These are phyloP conservation scores for Penicillium arizonense DNA, from an alignment of 495 filamentous ascomycete species.

Conservation along the genomic window DNA sequence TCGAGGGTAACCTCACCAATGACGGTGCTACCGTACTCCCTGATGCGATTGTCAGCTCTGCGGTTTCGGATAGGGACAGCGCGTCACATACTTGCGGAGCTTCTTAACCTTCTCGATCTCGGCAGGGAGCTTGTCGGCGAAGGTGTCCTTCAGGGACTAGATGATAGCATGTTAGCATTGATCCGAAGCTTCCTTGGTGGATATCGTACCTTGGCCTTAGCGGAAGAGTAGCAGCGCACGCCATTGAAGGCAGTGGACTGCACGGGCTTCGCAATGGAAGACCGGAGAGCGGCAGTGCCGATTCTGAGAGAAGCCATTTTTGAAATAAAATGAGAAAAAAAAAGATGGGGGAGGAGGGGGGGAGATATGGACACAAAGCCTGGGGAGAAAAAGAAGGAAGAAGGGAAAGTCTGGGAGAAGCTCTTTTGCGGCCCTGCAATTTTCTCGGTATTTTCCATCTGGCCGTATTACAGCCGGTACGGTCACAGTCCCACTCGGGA, in stretches of 20 bases:
- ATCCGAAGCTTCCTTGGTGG: conserved; percentile 14
- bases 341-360: conserved; percentile 28
- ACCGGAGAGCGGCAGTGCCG: conserved; percentile 70
- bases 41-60: conserved; percentile 37
- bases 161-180: conserved; percentile 17
- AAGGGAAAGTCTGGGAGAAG: conserved; percentile 28
- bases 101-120: conserved; percentile 99
- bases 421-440: conserved; percentile 16
- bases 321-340: conserved; percentile 34
- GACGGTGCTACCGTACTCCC: conserved; percentile 91
- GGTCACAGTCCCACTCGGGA: conserved; percentile 23
- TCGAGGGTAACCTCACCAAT: conserved; percentile 97
- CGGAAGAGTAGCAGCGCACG: conserved; percentile 81
- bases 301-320: conserved; percentile 79
- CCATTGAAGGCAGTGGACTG: conserved; percentile 76
- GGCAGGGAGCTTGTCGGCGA: conserved; percentile 89
- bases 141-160: conserved; percentile 96
- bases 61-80: neutral
- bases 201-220: conserved; percentile 73
- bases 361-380: conserved; percentile 15
- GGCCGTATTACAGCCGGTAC: conserved; percentile 44
- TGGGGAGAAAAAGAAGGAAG: conserved; percentile 5
- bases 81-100: conserved; percentile 74
- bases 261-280: conserved; percentile 59
- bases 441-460: conserved; percentile 37